phyloP scores from a whole-genome alignment of 2,329 filamentous ascomycete genomes.

The Cladophialophora bantiana region DNA sequence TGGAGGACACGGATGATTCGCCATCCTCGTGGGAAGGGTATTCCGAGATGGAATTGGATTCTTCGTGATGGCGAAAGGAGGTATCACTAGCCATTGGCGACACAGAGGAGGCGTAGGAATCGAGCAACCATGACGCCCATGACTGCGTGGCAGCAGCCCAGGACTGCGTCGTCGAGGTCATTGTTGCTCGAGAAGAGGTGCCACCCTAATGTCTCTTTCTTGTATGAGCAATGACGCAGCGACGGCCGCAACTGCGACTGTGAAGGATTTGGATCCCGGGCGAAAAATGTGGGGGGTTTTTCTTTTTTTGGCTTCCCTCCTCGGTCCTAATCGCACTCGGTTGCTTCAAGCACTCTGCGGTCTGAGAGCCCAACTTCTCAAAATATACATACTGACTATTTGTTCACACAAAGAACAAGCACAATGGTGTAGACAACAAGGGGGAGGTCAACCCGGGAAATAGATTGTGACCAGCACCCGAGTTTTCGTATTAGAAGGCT shows the following conservation, averaged over 20 bases:
- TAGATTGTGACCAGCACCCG: conserved; percentile 6
- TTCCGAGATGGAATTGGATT: conserved; percentile 24
- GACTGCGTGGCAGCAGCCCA: conserved; percentile 37
- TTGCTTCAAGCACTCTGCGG: background rate
- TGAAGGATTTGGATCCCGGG: conserved; percentile 8
- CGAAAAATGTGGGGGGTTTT: conserved; percentile 5
- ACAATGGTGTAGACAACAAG: background rate
- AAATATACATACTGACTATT: background rate
- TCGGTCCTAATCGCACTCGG: background rate
- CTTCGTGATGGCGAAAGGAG: conserved; percentile 33
- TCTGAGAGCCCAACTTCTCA: background rate
- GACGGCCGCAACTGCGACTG: conserved; percentile 3
- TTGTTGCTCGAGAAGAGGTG: conserved; percentile 7
- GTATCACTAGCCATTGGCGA: conserved; percentile 31
- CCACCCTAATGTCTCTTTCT: background rate
- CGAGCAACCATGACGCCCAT: conserved; percentile 41
- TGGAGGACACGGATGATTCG: conserved; percentile 27
- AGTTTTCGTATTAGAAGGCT: conserved; percentile 9
- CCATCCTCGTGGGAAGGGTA: conserved; percentile 20
- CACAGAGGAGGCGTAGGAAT: conserved; percentile 38
- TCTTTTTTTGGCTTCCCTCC: background rate
- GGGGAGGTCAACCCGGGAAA: background rate
- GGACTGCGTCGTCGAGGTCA: conserved; percentile 29
- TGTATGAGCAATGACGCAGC: conserved; percentile 2
- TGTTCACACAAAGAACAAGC: background rate